Evolutionary conservation across 306 rosid species (phyloP).

Genomic region (Sesbania bispinosa): DNA sequence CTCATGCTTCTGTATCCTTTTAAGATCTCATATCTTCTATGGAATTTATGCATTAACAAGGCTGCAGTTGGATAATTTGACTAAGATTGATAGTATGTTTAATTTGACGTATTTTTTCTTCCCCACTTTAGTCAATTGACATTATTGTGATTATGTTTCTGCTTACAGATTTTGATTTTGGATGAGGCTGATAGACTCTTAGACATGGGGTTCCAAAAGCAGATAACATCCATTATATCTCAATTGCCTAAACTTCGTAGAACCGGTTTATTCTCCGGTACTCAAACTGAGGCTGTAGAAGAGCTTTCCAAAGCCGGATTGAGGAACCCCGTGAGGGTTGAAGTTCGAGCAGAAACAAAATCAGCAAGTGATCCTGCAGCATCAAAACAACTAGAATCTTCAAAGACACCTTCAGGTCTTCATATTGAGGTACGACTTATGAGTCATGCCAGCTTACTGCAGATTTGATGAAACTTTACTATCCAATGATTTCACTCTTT

Average conservation of each 20-base stretch:
- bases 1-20: neutral
- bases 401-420: conserved; percentile 84
- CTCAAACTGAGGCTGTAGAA: conserved; percentile 88
- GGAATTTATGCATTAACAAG: neutral
- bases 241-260: conserved; percentile 84
- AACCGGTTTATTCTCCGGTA: conserved; percentile 93
- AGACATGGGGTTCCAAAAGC: conserved; percentile 89
- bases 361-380: conserved; percentile 14
- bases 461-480: conserved; percentile 1
- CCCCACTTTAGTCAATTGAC: neutral
- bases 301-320: conserved; percentile 89
- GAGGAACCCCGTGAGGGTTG: conserved; percentile 90
- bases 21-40: neutral
- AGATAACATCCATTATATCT: conserved; percentile 63
- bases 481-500: conserved; percentile 9
- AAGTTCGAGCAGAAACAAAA: conserved; percentile 73
- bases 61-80: neutral
- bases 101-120: neutral
- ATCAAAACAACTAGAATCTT: conserved; percentile 44
- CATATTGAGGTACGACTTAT: conserved; percentile 52
- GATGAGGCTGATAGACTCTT: conserved; percentile 87
- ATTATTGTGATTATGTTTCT: neutral
- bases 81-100: neutral
- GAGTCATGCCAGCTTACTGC: neutral
- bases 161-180: conserved; percentile 61